These are phyloP conservation scores for Aspergillus cejpii DNA, from an alignment of 2,329 filamentous ascomycete species.

Conservation along the genomic window DNA sequence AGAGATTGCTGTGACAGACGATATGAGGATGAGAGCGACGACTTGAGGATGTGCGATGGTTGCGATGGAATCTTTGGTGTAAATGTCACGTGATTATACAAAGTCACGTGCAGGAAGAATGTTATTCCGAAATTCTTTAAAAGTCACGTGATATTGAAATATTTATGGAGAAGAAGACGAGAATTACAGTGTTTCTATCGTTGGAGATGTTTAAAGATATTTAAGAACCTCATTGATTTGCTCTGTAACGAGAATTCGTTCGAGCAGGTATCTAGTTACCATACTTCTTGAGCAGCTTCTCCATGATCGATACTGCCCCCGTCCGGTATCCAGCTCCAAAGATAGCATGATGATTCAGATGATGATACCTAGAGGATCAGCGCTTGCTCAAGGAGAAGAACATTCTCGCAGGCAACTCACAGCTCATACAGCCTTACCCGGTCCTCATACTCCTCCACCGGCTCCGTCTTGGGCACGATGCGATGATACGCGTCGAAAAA, in stretches of 20 bases:
- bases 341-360: conserved; percentile 79
- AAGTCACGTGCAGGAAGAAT: conserved; percentile 12
- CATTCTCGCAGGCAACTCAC: conserved; percentile 56
- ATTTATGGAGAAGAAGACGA: too few species aligned
- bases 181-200: too few species aligned
- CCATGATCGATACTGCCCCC: conserved; percentile 75
- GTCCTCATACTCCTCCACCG: conserved; percentile 76
- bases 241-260: too few species aligned
- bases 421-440: conserved; percentile 73
- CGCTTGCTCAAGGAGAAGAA: neutral
- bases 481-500: conserved; percentile 75
- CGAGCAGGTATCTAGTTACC: conserved; percentile 39
- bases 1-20: neutral
- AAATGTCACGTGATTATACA: conserved; percentile 6
- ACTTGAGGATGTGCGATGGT: neutral
- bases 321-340: conserved; percentile 74
- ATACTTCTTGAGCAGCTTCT: conserved; percentile 65
- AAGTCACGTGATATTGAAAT: too few species aligned
- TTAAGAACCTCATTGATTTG: neutral
- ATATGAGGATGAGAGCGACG: neutral
- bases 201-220: too few species aligned
- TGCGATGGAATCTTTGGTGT: conserved; percentile 2
- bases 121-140: conserved; percentile 2
- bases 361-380: conserved; percentile 61
- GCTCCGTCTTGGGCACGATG: conserved; percentile 71